A percentile compares a stretch with the other conserved stretches of the same genome.
These are phyloP conservation scores for Rauvolfia tetraphylla DNA, from an alignment of 257 asterid species.

Conservation along the genomic window DNA sequence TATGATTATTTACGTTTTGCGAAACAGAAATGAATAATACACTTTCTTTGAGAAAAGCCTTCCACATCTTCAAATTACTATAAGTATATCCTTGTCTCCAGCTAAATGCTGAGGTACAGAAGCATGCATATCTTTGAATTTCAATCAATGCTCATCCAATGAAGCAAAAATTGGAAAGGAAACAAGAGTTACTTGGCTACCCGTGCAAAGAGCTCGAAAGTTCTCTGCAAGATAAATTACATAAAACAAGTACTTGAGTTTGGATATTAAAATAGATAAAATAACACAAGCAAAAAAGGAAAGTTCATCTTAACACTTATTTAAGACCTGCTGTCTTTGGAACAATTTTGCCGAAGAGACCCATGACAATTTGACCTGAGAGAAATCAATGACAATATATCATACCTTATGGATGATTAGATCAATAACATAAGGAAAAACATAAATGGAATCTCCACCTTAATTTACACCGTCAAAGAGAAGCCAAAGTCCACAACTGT, in stretches of 20 bases:
- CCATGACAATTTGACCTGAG: constrained; percentile 83
- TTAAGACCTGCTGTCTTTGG: constrained; percentile 76
- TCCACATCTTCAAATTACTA: background rate
- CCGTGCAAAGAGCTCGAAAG: constrained; percentile 97
- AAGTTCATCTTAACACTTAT: constrained; percentile 5
- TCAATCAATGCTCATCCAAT: background rate
- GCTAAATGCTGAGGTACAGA: background rate
- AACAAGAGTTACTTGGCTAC: constrained; percentile 65
- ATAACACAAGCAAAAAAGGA: background rate
- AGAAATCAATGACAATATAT: constrained; percentile 7
- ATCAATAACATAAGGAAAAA: background rate
- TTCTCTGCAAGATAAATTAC: constrained; percentile 59
- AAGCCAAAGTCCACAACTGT: background rate
- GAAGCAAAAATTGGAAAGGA: constrained; percentile 26
- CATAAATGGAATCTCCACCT: background rate
- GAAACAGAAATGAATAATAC: background rate
- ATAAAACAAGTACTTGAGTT: background rate
- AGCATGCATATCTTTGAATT: constrained; percentile 4
- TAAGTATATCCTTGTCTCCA: background rate
- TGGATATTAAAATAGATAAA: background rate
- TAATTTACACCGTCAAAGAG: background rate
- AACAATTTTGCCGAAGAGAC: constrained; percentile 75
- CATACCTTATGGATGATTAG: background rate
- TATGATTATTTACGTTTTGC: background rate
- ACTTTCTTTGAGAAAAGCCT: background rate